phyloP scores from a whole-genome alignment of 1,139 yeast genomes.

The Zygosaccharomyces pseudobailii region DNA sequence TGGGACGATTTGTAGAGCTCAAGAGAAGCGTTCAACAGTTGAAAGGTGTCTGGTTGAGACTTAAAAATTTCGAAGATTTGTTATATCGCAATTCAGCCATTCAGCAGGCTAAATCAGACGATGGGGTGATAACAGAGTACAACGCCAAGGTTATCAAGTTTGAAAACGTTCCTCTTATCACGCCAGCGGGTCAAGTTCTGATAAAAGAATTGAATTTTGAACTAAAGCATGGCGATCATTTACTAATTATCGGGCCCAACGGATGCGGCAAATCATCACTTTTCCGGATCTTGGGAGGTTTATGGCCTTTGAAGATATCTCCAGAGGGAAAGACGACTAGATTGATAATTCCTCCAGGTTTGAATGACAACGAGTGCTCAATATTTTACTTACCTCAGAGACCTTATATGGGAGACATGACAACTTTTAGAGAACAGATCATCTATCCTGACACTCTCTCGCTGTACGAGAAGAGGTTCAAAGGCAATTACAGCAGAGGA shows the following conservation, averaged over 20 bases:
- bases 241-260: slow-evolving; percentile 89
- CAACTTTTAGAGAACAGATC: slow-evolving; percentile 78
- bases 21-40: slow-evolving; percentile 81
- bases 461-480: slow-evolving; percentile 46
- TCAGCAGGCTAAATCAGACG: slow-evolving; percentile 6
- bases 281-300: slow-evolving; percentile 84
- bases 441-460: slow-evolving; percentile 75
- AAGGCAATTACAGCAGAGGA: slow-evolving; percentile 38
- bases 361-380: slow-evolving; percentile 39
- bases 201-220: slow-evolving; percentile 64
- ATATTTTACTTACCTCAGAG: slow-evolving; percentile 90
- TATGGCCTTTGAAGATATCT: slow-evolving; percentile 79
- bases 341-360: slow-evolving; percentile 29
- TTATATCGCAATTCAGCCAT: slow-evolving; percentile 44
- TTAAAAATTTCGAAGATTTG: slow-evolving; percentile 63
- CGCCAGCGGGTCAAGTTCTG: slow-evolving; percentile 78
- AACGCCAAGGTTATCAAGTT: slow-evolving; percentile 66
- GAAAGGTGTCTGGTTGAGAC: slow-evolving; percentile 77
- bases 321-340: slow-evolving; percentile 57
- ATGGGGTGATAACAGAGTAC: slow-evolving; percentile 35
- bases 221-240: slow-evolving; percentile 76
- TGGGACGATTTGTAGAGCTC: slow-evolving; percentile 81
- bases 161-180: slow-evolving; percentile 67
- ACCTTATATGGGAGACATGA: slow-evolving; percentile 70
- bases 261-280: slow-evolving; percentile 94